Percentiles rank a stretch among this genome's conserved stretches.
These are phyloP conservation scores for Fusarium penzigii DNA, from an alignment of 2,329 filamentous ascomycete species.

Conservation along the genomic window DNA sequence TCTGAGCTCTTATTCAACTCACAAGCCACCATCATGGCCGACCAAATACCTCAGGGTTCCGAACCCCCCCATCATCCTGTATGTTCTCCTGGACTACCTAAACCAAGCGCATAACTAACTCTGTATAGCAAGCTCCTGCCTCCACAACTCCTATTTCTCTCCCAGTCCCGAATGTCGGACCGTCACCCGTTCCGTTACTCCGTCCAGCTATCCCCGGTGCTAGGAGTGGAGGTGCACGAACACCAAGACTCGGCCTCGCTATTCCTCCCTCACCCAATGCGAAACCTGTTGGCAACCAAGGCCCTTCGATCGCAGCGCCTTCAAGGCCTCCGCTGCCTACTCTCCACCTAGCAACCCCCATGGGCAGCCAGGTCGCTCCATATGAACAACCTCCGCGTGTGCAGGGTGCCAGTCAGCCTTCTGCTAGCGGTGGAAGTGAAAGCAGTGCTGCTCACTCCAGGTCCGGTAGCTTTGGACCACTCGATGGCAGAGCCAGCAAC, in stretches of 20 bases:
- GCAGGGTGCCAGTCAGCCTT: constrained; percentile 56
- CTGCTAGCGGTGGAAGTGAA: constrained; percentile 77
- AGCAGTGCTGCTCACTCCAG: constrained; percentile 77
- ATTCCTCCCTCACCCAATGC: constrained; percentile 86
- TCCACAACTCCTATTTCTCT: constrained; percentile 29
- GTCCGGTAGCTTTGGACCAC: constrained; percentile 78
- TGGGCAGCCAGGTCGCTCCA: constrained; percentile 74
- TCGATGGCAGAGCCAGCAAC: constrained; percentile 75
- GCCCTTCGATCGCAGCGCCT: constrained; percentile 36
- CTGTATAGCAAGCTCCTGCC: constrained; percentile 20
- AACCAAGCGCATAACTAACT: constrained; percentile 14
- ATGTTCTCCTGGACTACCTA: constrained; percentile 8
- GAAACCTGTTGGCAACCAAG: constrained; percentile 67
- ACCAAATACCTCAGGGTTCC: constrained; percentile 23
- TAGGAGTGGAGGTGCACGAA: constrained; percentile 61
- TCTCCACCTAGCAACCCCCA: constrained; percentile 83
- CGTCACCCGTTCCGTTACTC: constrained; percentile 74
- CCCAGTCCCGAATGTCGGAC: constrained; percentile 41
- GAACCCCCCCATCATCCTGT: constrained; percentile 25
- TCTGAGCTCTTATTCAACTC: not conserved
- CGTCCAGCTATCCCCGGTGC: constrained; percentile 78
- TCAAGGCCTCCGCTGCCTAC: constrained; percentile 66
- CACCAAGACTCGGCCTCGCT: constrained; percentile 81
- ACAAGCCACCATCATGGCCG: constrained; percentile 22
- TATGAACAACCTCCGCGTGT: constrained; percentile 63